Conservation (phyloP, 2,329 filamentous ascomycete species). For the Nemania abortiva region DNA sequence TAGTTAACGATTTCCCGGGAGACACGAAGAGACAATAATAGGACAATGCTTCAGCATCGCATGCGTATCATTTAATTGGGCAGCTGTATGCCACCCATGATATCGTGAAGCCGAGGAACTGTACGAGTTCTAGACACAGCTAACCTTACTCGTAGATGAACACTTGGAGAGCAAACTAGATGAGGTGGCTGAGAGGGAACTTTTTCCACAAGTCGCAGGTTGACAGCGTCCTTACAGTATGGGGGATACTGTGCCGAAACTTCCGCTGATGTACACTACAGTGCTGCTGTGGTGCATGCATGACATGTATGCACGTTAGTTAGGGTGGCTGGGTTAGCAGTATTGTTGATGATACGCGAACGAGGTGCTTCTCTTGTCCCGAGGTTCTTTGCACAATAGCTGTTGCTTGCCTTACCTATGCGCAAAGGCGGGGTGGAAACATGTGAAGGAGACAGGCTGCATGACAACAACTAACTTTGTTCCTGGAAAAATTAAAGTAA, state of each 20-base stretch:
- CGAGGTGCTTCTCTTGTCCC: slow-evolving; percentile 3
- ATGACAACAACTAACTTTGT: neutral
- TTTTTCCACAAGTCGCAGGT: slow-evolving; percentile 5
- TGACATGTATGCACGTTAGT: slow-evolving; percentile 18
- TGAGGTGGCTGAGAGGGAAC: slow-evolving; percentile 30
- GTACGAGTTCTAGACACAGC: neutral
- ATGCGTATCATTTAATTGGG: neutral
- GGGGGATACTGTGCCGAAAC: slow-evolving; percentile 28
- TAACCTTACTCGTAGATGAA: neutral
- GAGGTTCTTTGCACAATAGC: neutral
- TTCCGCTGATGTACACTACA: slow-evolving; percentile 14
- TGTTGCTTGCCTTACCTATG: neutral
- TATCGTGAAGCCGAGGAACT: neutral
- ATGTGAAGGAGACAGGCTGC: neutral
- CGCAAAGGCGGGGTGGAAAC: neutral
- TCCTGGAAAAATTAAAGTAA: no score
- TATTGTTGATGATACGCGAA: slow-evolving; percentile 9
- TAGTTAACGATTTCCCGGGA: neutral
- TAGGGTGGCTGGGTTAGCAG: slow-evolving; percentile 11
- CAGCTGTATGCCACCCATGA: no score
- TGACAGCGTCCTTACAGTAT: slow-evolving; percentile 20
- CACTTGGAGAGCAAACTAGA: neutral
- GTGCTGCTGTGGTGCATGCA: slow-evolving; percentile 21
- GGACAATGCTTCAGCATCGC: neutral
- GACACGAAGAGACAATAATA: no score